Evolutionary conservation across 331 rosid species (phyloP).

Genomic region (Ulmus americana): DNA sequence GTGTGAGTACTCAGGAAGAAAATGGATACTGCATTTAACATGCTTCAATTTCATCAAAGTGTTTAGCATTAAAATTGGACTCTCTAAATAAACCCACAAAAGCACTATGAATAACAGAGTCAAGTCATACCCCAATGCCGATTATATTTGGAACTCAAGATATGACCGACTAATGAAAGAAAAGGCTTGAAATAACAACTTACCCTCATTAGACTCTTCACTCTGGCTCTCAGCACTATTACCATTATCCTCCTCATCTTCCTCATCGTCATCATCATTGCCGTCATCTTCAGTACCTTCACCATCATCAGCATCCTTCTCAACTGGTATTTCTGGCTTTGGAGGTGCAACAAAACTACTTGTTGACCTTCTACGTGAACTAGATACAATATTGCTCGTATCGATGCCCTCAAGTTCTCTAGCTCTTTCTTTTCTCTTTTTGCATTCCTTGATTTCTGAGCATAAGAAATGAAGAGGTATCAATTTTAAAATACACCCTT

Average conservation of each 20-base stretch:
- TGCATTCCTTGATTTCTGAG: constrained; percentile 76
- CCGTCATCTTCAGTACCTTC: constrained; percentile 42
- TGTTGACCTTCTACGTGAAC: constrained; percentile 77
- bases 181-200: not conserved
- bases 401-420: constrained; percentile 98
- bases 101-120: not conserved
- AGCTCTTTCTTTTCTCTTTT: constrained; percentile 78
- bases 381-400: constrained; percentile 70
- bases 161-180: not conserved
- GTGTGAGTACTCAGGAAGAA: not conserved
- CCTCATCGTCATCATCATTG: constrained; percentile 21
- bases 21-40: not conserved
- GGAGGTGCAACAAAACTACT: constrained; percentile 55
- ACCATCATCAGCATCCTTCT: constrained; percentile 41
- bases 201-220: constrained; percentile 67
- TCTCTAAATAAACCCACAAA: not conserved
- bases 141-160: not conserved
- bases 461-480: constrained; percentile 15
- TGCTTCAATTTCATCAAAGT: not conserved
- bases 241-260: constrained; percentile 22
- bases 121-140: not conserved
- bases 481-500: constrained; percentile 9
- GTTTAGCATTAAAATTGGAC: not conserved
- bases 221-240: constrained; percentile 58
- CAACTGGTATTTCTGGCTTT: constrained; percentile 57